Base-by-base conservation (phyloP, 1,284 basidiomycete genomes). In the Ceratobasidium sp. region DNA sequence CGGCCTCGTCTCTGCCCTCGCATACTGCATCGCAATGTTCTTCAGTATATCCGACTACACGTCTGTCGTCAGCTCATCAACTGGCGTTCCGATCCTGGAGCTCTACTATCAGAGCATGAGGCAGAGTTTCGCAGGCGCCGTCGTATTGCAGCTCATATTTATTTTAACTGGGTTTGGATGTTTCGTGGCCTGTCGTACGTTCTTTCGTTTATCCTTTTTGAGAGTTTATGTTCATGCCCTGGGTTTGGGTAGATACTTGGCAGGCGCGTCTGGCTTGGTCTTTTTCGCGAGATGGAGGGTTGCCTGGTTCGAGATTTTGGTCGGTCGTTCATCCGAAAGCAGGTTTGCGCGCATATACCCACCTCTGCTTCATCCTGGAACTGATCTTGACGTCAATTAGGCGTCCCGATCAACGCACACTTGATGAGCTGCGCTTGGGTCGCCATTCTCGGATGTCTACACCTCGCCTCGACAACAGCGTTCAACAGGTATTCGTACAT, bases 271-370 rank as follows among this genome's bases (percentile, higher is more conserved):
- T 76, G 4, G 73, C 73, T 17, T 74, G 71, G 71, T 74, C 71
- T 7, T 76, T 76, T 51, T 15, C 73, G 25, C 73, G 73, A 7
- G 73, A 67, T 52, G 40, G 64, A 17, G 73, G 62, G 2, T 32
- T 67, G 54, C 73, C 73, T n/a, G 51, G 73, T 7, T 76, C 73
- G n/a, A 64, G 73, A n/a, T 76, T 37, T 46, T 76, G 73, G 73
- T 76, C 64, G 37, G 29, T 66, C 25, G 64, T 67, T 15, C 73
- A 76, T 19, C 46, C 59, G 3, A 59, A 59, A 32, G 57, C 32
- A 19, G 11, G 68, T 49, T 0, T 19, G 11, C n/a, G 4, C 44
- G 57, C 37, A 7, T 37, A 7, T 3, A 29, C 1, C 32, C 8
- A 40, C 61, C 29, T 37, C 44, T 37, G 32, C 25, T 32, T 34